Conservation (phyloP, 1,284 basidiomycete genomes). For the Lentinula novae-zelandiae region DNA sequence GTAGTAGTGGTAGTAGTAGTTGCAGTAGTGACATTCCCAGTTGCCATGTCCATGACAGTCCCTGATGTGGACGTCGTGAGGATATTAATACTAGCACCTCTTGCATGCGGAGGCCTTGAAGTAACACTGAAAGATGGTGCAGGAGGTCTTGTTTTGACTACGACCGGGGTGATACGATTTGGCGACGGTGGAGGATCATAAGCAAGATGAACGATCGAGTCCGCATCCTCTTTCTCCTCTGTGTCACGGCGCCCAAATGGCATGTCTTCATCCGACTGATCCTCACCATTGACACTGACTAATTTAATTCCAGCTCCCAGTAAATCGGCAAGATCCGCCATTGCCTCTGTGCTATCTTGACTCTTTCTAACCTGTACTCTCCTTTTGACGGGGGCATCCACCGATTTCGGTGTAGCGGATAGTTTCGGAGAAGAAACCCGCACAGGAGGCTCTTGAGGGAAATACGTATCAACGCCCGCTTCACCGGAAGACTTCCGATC, state of each 20-base stretch:
- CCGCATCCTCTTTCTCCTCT: neutral
- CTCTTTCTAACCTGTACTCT: neutral
- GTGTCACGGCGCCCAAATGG: neutral
- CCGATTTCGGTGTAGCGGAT: neutral
- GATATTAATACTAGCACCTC: constrained; percentile 3
- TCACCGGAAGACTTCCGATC: neutral
- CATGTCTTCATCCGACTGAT: neutral
- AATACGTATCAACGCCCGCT: neutral
- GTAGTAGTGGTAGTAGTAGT: constrained; percentile 5
- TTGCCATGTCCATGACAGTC: neutral
- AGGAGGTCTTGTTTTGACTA: constrained; percentile 57
- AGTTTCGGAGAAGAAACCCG: neutral
- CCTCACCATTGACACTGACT: constrained; percentile 31
- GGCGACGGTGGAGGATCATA: constrained; percentile 8
- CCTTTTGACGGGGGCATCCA: neutral
- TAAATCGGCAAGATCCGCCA: constrained; percentile 32
- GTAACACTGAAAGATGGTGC: constrained; percentile 66
- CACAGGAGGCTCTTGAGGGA: neutral
- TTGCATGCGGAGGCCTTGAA: constrained; percentile 47
- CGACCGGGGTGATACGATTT: constrained; percentile 52
- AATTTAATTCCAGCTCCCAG: constrained; percentile 38
- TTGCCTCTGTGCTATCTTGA: neutral
- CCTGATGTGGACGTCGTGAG: constrained; percentile 4
- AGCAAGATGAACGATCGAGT: neutral
- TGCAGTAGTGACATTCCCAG: neutral